Conservation (phyloP, 768 basidiomycete species). For the Panaeolus cyanescens region DNA sequence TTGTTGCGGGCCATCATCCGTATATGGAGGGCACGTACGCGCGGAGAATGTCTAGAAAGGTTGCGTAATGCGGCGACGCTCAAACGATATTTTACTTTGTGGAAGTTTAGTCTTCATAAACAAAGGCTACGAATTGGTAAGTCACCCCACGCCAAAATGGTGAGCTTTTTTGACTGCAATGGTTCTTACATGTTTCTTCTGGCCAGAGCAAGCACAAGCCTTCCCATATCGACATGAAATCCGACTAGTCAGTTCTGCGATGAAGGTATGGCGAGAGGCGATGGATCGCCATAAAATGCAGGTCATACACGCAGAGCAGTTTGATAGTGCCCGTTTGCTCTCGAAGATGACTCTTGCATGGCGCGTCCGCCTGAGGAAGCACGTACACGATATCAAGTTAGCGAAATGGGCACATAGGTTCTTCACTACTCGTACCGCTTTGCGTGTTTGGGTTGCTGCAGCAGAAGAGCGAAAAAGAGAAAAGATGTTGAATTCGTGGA, state of each 20-base stretch:
- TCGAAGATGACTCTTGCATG: slow-evolving; percentile 20
- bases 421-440: slow-evolving; percentile 24
- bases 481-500: slow-evolving; percentile 21
- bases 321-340: slow-evolving; percentile 20
- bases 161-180: background rate
- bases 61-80: slow-evolving; percentile 15
- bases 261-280: slow-evolving; percentile 23
- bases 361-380: slow-evolving; percentile 22
- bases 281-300: slow-evolving; percentile 21
- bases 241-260: slow-evolving; percentile 13
- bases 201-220: slow-evolving; percentile 11
- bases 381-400: slow-evolving; percentile 21
- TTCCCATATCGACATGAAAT: slow-evolving; percentile 17
- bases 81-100: slow-evolving; percentile 18
- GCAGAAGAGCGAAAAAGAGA: slow-evolving; percentile 25
- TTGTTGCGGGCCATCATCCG: slow-evolving; percentile 25
- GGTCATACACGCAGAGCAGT: slow-evolving; percentile 19
- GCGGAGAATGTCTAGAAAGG: slow-evolving; percentile 22
- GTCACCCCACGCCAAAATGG: background rate
- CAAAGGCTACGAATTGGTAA: slow-evolving; percentile 21
- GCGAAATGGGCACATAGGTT: slow-evolving; percentile 26
- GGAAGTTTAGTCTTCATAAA: slow-evolving; percentile 18
- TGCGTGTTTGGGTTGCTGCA: slow-evolving; percentile 21
- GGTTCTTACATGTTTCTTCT: slow-evolving; percentile 1
- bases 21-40: slow-evolving; percentile 30